phyloP scores from a whole-genome alignment of 169 alveolate genomes.

The Plasmodium inui region DNA sequence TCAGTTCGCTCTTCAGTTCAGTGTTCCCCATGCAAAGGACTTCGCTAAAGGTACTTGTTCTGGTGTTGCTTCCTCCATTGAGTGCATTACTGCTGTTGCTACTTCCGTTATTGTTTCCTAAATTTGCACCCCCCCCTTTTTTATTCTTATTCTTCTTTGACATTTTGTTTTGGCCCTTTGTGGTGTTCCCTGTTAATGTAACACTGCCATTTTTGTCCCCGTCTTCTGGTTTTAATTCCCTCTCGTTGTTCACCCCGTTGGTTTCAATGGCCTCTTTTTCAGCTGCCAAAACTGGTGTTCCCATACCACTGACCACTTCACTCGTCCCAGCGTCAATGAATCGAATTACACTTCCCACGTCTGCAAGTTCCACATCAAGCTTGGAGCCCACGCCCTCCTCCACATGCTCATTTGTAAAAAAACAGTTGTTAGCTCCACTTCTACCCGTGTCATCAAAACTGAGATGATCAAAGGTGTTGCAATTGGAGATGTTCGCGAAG shows the following conservation, averaged over 20 bases:
- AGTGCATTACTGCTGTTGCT: neutral
- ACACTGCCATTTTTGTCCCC: neutral
- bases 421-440: neutral
- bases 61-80: neutral
- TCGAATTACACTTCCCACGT: neutral
- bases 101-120: neutral
- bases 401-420: conserved; percentile 21
- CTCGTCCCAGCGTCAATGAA: neutral
- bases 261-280: neutral
- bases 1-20: conserved; percentile 19
- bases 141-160: conserved; percentile 41
- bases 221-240: neutral
- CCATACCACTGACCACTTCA: neutral
- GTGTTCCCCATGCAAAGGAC: neutral
- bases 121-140: neutral
- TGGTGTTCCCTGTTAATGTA: neutral
- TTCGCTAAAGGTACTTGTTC: neutral
- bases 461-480: conserved; percentile 45
- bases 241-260: neutral
- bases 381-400: neutral
- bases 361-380: neutral
- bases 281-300: neutral
- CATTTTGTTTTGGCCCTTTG: neutral
- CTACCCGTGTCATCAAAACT: conserved; percentile 41
- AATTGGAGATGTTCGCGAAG: conserved; percentile 14